Base-by-base conservation (phyloP, 169 alveolate species). In the Plasmodium sp. region DNA sequence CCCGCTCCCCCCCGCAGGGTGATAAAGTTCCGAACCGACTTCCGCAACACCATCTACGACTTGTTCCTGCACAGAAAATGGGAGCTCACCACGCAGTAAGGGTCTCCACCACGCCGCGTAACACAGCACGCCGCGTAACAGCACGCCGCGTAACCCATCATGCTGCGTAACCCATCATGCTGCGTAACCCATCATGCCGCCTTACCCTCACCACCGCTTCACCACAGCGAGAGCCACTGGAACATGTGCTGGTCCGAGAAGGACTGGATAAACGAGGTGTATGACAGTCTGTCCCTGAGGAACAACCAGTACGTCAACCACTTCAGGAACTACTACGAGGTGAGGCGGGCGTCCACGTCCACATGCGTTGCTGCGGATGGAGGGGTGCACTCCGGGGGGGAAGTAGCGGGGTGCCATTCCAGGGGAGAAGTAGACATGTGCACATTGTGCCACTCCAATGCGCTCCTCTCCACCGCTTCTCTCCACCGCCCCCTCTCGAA, bases 41-140 rank as follows among this genome's bases (percentile, higher is more conserved):
- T 99, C 93, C 98, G 98, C 92, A 99, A 99, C 95, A 98, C 99
- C n/a, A 98, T 99, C 77, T 97, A 97, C 73, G 99, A 99, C 92
- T 98, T 98, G 18, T 91, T 98, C 72, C 97, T 97, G 75, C 95
- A 97, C 31, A 82, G 99, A 43, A 97, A 97, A 81, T 98, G 98
- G 99, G 97, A 96, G 86, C 96, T 95, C 81, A 96, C 97, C 4
- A 96, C 93, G 85, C 92, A 94, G 97, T 94, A 96, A 85, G 94
- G 84, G 95, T 22, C 27, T 22, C 27, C 27, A 27, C 85, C 5
- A 36, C 73, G 90, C 88, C 80, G 5, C 84, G 73, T 31, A 84
- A 81, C 39, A 2, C 39, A 5, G 2, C 14, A 67, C 43, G 4
- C 41, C 33, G 39, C 39, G 5, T 67, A 2, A n/a, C n/a, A n/a